Base-by-base conservation (phyloP, 495 filamentous ascomycete species). In the Pyrenula massariospora region DNA sequence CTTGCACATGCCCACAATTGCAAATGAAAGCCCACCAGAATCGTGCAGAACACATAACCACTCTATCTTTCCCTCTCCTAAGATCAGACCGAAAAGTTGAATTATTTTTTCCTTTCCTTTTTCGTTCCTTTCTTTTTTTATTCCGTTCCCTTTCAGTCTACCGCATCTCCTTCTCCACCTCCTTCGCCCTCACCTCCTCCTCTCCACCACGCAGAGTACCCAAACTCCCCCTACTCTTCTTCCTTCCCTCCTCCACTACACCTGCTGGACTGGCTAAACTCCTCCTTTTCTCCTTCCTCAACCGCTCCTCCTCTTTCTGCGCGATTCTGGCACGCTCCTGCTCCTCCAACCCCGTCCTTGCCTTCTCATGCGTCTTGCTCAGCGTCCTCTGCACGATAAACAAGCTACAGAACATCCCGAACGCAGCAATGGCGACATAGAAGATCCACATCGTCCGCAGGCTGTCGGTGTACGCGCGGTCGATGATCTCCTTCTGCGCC, bases 381-480 rank as follows among this genome's bases (percentile, higher is more conserved):
- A 89, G 68, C 58, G 66, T 77, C 48, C 72, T 70, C 22, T 75
- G 78, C 0, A 71, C 69, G 21, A 89, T 73, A 15, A 83, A 75
- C 3, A 80, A 65, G 31, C 77, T 79, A 1, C 81, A 55, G 2
- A 83, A 22, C 19, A 88, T 64, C 0, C 80, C 84, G 0, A 81
- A 36, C 0, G 63, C 80, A 3, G 77, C 70, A 11, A 86, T 68
- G 2, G 66, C 75, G 0, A 78, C 75, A 53, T 84, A 88, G 60
- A 72, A 73, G 57, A 88, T 86, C 76, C 82, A 91, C 80, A 89
- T 86, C 36, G 76, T 80, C 52, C 69, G 74, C 56, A 89, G 60
- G 23, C 76, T 73, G 42, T 77, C 72, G 50, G 73, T 80, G 55
- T 82, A 87, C 0, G 80, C 81, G 0, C 59, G 58, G 2, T 77